Conservation (phyloP, 352 stramenopile species). For the Phytophthora sp. region DNA sequence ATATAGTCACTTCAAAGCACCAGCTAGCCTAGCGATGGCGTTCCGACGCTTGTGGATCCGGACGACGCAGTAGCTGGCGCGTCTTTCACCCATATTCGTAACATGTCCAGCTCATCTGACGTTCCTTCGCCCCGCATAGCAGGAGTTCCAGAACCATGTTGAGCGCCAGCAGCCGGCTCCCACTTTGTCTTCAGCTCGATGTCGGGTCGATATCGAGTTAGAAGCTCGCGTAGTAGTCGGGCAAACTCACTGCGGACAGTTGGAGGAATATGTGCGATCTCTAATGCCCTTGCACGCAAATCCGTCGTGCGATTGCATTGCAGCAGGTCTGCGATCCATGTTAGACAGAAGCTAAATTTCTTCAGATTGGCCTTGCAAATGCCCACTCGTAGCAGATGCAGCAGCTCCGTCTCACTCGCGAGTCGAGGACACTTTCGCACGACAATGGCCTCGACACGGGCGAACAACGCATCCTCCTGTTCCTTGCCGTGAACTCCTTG, state of each 20-base stretch:
- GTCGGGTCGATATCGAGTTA: conserved; percentile 60
- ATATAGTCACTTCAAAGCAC: conserved; percentile 2
- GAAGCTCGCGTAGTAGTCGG: conserved; percentile 58
- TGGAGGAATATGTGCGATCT: conserved; percentile 76
- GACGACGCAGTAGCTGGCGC: conserved; percentile 14
- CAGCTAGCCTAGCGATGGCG: conserved; percentile 25
- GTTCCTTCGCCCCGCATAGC: conserved; percentile 26
- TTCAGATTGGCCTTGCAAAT: conserved; percentile 86
- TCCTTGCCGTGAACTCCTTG: conserved; percentile 77
- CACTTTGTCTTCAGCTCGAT: conserved; percentile 80
- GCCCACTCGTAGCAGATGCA: conserved; percentile 64
- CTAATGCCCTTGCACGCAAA: conserved; percentile 65
- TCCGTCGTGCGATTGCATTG: conserved; percentile 68
- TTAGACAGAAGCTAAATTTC: conserved; percentile 85
- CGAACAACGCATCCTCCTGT: conserved; percentile 65
- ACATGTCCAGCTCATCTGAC: conserved; percentile 57
- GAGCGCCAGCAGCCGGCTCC: conserved; percentile 50
- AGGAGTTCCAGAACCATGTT: conserved; percentile 31
- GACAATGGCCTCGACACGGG: conserved; percentile 69
- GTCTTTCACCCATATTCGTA: conserved; percentile 80
- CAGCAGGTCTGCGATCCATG: conserved; percentile 78
- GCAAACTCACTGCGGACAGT: conserved; percentile 75
- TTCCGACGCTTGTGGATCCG: conserved; percentile 13
- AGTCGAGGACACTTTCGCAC: conserved; percentile 65
- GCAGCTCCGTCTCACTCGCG: conserved; percentile 55